These are phyloP conservation scores for Exophiala mesophila DNA, from an alignment of 2,329 filamentous ascomycete genomes.

Conservation along the genomic window DNA sequence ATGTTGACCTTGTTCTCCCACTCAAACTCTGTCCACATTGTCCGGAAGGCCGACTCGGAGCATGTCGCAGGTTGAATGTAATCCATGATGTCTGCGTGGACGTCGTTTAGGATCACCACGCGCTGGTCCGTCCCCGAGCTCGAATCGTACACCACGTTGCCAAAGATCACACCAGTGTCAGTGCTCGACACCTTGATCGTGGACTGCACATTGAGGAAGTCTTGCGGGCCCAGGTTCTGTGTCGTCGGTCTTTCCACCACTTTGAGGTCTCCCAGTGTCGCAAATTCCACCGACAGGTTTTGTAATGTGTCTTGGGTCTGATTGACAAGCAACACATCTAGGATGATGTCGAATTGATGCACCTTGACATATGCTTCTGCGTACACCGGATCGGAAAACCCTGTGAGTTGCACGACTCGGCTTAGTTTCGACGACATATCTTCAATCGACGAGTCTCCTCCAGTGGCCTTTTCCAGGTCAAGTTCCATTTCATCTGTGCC, in stretches of 20 bases:
- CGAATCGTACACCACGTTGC: slow-evolving; percentile 96
- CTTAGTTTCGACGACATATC: slow-evolving; percentile 91
- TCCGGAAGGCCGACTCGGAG: slow-evolving; percentile 96
- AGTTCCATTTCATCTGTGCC: slow-evolving; percentile 79
- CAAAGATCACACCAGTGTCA: slow-evolving; percentile 97
- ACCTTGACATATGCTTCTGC: slow-evolving; percentile 99
- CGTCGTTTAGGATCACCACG: slow-evolving; percentile 95
- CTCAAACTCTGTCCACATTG: slow-evolving; percentile 99
- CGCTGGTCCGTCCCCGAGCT: slow-evolving; percentile 87
- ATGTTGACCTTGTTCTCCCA: slow-evolving; percentile 99
- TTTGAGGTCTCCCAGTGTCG: slow-evolving; percentile 95
- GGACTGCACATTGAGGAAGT: slow-evolving; percentile 97
- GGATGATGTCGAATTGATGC: slow-evolving; percentile 95
- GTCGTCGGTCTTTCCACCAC: slow-evolving; percentile 95
- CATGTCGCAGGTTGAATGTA: slow-evolving; percentile 97
- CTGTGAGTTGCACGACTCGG: slow-evolving; percentile 92
- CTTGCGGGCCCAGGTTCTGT: slow-evolving; percentile 89
- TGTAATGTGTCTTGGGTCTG: slow-evolving; percentile 95
- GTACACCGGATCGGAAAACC: slow-evolving; percentile 96
- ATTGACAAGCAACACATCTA: slow-evolving; percentile 94
- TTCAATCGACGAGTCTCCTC: slow-evolving; percentile 77
- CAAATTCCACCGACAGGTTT: slow-evolving; percentile 95
- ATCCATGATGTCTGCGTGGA: slow-evolving; percentile 99
- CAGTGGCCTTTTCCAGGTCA: slow-evolving; percentile 89
- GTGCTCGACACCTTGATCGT: slow-evolving; percentile 98